Evolutionary conservation across 495 filamentous ascomycete genomes (phyloP).

Genomic region (Daldinia decipiens): DNA sequence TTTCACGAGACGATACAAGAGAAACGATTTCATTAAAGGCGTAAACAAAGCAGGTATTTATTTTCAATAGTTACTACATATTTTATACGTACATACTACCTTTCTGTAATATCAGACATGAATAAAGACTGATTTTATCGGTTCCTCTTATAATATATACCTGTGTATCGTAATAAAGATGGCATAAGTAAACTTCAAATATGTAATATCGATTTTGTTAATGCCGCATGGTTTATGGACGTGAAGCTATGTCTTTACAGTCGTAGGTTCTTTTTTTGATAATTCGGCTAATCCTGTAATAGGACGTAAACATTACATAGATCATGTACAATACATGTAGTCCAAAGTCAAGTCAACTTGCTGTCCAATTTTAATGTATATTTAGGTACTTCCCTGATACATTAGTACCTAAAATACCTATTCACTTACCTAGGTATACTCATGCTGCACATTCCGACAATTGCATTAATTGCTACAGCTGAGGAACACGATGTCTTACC

Average conservation of each 20-base stretch:
- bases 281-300: too few relatives aligned
- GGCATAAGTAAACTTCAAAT: too few relatives aligned
- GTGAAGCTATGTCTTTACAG: too few relatives aligned
- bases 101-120: neutral
- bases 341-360: neutral
- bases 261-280: too few relatives aligned
- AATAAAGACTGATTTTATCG: neutral
- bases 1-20: neutral
- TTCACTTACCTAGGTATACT: constrained; percentile 1
- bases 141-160: too few relatives aligned
- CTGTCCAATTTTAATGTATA: neutral
- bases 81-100: neutral
- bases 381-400: neutral
- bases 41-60: neutral
- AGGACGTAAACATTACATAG: too few relatives aligned
- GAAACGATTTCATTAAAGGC: neutral
- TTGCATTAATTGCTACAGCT: neutral
- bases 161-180: too few relatives aligned
- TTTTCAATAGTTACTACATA: neutral
- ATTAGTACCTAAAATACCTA: neutral
- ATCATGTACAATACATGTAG: too few relatives aligned
- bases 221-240: too few relatives aligned
- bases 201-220: too few relatives aligned
- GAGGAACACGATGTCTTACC: constrained; percentile 21
- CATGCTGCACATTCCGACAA: neutral